Evolutionary conservation across 306 rosid genomes (phyloP).

Genomic region (Begonia peltatifolia): DNA sequence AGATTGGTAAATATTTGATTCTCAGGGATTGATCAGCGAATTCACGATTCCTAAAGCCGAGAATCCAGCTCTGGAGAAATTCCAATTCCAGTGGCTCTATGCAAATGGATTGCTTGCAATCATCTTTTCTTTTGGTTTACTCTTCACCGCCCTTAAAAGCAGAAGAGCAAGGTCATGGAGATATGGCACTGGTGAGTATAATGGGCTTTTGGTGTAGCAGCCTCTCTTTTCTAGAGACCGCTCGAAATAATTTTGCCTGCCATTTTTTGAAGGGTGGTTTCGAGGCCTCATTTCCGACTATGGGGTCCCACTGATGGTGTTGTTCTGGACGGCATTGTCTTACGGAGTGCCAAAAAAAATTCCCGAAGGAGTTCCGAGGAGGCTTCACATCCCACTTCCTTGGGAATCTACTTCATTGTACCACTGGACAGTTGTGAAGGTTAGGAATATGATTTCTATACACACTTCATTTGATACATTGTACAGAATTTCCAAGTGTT

Average conservation of each 20-base stretch:
- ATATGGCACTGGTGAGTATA: constrained; percentile 44
- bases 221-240: neutral
- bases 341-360: constrained; percentile 35
- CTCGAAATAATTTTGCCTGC: neutral
- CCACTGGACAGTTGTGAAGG: constrained; percentile 80
- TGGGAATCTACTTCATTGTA: constrained; percentile 62
- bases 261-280: constrained; percentile 29
- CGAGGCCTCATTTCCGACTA: constrained; percentile 64
- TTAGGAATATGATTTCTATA: constrained; percentile 7
- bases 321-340: constrained; percentile 66
- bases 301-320: constrained; percentile 74
- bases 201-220: neutral
- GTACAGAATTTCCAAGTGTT: neutral
- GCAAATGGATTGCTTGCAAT: constrained; percentile 62
- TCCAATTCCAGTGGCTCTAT: constrained; percentile 49
- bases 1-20: constrained; percentile 3
- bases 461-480: neutral
- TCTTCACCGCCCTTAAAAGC: constrained; percentile 48
- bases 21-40: constrained; percentile 63
- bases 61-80: constrained; percentile 24
- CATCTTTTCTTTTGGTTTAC: constrained; percentile 53
- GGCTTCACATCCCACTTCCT: constrained; percentile 51
- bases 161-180: constrained; percentile 76
- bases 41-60: constrained; percentile 47
- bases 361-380: constrained; percentile 73